Base-by-base conservation (phyloP, 768 basidiomycete species). In the Russula vinacea region DNA sequence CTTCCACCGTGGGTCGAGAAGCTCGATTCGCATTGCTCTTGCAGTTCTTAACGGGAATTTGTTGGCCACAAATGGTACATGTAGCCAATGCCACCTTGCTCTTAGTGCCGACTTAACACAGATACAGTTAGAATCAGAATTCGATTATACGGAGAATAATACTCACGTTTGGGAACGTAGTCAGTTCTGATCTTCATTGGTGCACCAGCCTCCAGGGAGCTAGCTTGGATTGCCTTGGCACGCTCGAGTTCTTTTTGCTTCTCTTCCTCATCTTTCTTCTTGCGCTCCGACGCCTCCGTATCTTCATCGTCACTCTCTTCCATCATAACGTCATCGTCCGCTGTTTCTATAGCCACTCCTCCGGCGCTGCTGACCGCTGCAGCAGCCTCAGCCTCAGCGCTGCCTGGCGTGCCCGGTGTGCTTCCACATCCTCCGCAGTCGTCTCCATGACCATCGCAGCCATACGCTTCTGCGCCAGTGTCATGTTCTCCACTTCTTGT, bases 1-100 rank as follows among this genome's bases (percentile, higher is more conserved):
- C 75, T 98, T 98, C 95, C 96, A 99, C 74, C 89, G 87, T 47
- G 97, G 97, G 76, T 99, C 97, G 69, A 99, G 83, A 66, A 98
- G 76, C 74, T 99, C 97, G 73, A 98, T 98, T 70, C 97, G 92
- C 86, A 98, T 94, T 98, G 97, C 73, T 98, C 95, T 69, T 96
- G 86, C 51, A 98, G 79, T 74, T 98, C 96, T 97, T 91, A 70
- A 95, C 89, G 32, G 97, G 89, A 42, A 99, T 91, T 75, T 94
- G 89, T 74, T 98, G 95, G n/a, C 90, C 89, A 77, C 95, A 97
- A 70, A 98, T 89, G 19, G 88, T 83, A 78, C 94, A 98, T 33
- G 89, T 94, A 5, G 93, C 90, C 77, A 90, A 87, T 42, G 86
- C 82, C 44, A 84, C 78, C 75, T 87, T 87, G 56, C 77, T 80